phyloP scores from a whole-genome alignment of 768 basidiomycete genomes.

The Lentinula raphanica region DNA sequence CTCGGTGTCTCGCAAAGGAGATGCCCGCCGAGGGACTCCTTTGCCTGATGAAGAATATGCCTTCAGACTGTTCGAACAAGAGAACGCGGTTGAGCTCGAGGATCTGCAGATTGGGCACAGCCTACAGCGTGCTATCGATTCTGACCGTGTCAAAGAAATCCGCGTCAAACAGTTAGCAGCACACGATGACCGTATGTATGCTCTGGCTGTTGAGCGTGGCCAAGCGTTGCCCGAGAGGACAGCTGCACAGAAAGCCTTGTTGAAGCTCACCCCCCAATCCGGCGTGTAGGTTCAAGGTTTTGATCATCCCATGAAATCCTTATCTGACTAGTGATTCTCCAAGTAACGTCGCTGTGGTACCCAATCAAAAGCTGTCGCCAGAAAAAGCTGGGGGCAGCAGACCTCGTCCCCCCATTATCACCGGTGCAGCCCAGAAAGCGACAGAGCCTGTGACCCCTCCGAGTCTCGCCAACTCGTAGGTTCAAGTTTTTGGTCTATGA shows the following conservation, averaged over 20 bases:
- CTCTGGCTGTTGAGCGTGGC: conserved; percentile 31
- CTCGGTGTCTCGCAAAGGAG: conserved; percentile 32
- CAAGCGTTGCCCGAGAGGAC: conserved; percentile 9
- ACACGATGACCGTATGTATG: conserved; percentile 36
- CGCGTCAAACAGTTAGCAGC: conserved; percentile 30
- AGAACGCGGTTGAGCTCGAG: conserved; percentile 23
- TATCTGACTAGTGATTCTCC: too few relatives aligned
- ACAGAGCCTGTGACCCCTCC: too few relatives aligned
- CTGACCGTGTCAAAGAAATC: conserved; percentile 28
- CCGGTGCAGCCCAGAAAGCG: too few relatives aligned
- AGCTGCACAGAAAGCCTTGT: conserved; percentile 6
- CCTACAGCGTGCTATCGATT: conserved; percentile 34
- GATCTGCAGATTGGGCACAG: conserved; percentile 38
- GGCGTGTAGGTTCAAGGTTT: too few relatives aligned
- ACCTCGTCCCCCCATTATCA: too few relatives aligned
- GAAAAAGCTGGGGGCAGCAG: too few relatives aligned
- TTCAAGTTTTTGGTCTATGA: too few relatives aligned
- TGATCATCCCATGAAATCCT: too few relatives aligned
- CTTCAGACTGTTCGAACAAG: conserved; percentile 33
- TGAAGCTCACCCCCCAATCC: too few relatives aligned
- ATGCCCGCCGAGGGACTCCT: conserved; percentile 13
- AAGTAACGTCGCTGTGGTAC: too few relatives aligned
- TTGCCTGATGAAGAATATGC: conserved; percentile 40
- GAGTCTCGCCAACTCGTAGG: too few relatives aligned
- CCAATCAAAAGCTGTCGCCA: too few relatives aligned